phyloP scores from a whole-genome alignment of 768 basidiomycete genomes.

The Cubamyces sp. region DNA sequence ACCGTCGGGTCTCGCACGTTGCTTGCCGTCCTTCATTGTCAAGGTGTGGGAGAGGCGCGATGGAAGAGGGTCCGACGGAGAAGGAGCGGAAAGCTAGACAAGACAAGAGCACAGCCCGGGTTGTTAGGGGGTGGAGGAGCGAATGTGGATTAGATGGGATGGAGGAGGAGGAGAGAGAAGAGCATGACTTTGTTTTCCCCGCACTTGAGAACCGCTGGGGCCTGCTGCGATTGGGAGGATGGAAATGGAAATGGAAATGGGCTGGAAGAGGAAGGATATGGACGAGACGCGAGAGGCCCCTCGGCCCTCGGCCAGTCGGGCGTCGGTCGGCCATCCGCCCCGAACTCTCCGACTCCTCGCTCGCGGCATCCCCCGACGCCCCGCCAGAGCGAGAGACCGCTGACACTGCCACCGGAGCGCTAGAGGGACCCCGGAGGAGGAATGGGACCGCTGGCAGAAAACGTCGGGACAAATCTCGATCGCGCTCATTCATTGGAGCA shows the following conservation, averaged over 20 bases:
- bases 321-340: not conserved
- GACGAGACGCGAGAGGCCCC: not conserved
- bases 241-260: not conserved
- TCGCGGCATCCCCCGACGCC: constrained; percentile 14
- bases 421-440: not conserved
- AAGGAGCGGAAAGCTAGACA: constrained; percentile 18
- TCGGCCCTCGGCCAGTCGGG: not conserved
- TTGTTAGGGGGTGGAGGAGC: not conserved
- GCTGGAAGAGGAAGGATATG: not conserved
- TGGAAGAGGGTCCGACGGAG: constrained; percentile 12
- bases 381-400: not conserved
- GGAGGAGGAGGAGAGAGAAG: not conserved
- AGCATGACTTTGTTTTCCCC: not conserved
- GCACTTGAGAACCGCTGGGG: not conserved
- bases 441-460: not conserved
- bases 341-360: constrained; percentile 8
- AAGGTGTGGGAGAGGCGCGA: constrained; percentile 1
- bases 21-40: constrained; percentile 30
- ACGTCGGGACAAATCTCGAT: not conserved
- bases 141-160: not conserved
- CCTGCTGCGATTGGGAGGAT: too few relatives aligned
- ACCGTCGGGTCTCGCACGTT: constrained; percentile 26
- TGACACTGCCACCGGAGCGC: not conserved
- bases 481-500: not conserved
- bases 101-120: not conserved